Conservation (phyloP, 768 basidiomycete genomes). For the Strobilomyces echinocephalus region DNA sequence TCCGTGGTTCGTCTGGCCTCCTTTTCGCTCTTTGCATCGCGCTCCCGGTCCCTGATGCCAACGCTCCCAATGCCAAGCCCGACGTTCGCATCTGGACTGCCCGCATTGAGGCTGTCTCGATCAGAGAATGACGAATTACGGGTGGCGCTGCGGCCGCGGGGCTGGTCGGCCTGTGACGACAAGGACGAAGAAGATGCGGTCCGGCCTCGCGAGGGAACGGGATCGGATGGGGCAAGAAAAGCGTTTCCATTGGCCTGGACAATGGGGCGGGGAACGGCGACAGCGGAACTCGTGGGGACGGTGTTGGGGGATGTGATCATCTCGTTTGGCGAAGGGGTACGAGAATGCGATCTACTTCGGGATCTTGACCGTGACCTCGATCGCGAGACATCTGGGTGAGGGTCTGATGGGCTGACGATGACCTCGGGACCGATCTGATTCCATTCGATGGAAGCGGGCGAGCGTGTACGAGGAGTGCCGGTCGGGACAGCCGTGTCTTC, state of each 20-base stretch:
- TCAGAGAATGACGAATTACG: slow-evolving; percentile 56
- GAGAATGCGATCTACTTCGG: slow-evolving; percentile 37
- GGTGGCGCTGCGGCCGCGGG: slow-evolving; percentile 51
- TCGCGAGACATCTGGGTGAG: slow-evolving; percentile 28
- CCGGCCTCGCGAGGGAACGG: slow-evolving; percentile 19
- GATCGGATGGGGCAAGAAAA: slow-evolving; percentile 26
- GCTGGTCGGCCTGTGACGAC: slow-evolving; percentile 29
- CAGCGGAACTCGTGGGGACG: slow-evolving; percentile 6
- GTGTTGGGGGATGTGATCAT: slow-evolving; percentile 11
- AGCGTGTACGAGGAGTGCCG: slow-evolving; percentile 9
- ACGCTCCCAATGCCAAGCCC: slow-evolving; percentile 29
- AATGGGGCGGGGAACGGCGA: slow-evolving; percentile 11
- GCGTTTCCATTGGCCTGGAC: slow-evolving; percentile 16
- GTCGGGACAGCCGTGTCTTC: slow-evolving; percentile 8
- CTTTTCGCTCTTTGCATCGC: slow-evolving; percentile 18
- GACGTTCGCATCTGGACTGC: slow-evolving; percentile 35
- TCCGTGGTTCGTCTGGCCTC: slow-evolving; percentile 27
- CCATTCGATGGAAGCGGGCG: slow-evolving; percentile 11
- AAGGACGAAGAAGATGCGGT: slow-evolving; percentile 33
- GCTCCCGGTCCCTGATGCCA: slow-evolving; percentile 34
- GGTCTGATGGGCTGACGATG: slow-evolving; percentile 34
- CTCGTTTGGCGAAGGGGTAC: slow-evolving; percentile 42
- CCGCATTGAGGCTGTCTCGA: slow-evolving; percentile 36
- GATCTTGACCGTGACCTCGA: slow-evolving; percentile 32
- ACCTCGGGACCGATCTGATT: slow-evolving; percentile 25